Conservation (phyloP, 371 early-diverging fungal species). For the Rhizopus stolonifer region DNA sequence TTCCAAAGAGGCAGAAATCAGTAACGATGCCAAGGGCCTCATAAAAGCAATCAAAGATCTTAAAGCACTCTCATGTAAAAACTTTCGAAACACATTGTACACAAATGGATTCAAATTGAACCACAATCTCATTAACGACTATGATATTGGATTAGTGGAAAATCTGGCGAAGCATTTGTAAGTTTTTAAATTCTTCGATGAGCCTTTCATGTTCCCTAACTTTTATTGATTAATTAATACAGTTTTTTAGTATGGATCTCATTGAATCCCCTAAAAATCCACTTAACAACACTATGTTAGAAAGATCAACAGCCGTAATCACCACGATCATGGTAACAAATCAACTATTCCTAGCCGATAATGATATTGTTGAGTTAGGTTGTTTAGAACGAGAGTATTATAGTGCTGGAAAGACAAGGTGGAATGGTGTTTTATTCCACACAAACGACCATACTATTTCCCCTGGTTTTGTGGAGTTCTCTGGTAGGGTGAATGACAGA, state of each 20-base stretch:
- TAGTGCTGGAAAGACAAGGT: slow-evolving; percentile 1
- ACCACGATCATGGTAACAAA: not conserved
- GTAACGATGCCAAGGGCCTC: slow-evolving; percentile 1
- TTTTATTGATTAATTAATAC: not conserved
- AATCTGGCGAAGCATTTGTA: slow-evolving; percentile 9
- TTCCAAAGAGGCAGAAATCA: not conserved
- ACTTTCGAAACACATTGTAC: slow-evolving; percentile 4
- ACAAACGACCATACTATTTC: not conserved
- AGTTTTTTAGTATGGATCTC: slow-evolving; percentile 1
- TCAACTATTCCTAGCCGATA: slow-evolving; percentile 3
- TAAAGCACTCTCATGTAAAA: slow-evolving; percentile 7
- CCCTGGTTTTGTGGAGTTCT: not conserved
- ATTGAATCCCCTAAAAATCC: slow-evolving; percentile 2
- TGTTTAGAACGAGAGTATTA: slow-evolving; percentile 8
- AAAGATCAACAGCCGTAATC: not conserved
- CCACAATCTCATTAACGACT: not conserved
- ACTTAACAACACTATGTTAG: not conserved
- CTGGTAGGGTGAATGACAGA: slow-evolving; percentile 3
- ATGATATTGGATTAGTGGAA: slow-evolving; percentile 8
- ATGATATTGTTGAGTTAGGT: slow-evolving; percentile 4
- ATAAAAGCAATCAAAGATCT: slow-evolving; percentile 7
- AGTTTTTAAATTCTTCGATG: not conserved
- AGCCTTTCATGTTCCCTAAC: not conserved
- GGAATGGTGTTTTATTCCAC: not conserved
- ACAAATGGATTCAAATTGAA: slow-evolving; percentile 5